A percentile compares a stretch with the other conserved stretches of the same genome.
Conservation (phyloP, 2,329 filamentous ascomycete genomes). For the Colletotrichum scovillei region DNA sequence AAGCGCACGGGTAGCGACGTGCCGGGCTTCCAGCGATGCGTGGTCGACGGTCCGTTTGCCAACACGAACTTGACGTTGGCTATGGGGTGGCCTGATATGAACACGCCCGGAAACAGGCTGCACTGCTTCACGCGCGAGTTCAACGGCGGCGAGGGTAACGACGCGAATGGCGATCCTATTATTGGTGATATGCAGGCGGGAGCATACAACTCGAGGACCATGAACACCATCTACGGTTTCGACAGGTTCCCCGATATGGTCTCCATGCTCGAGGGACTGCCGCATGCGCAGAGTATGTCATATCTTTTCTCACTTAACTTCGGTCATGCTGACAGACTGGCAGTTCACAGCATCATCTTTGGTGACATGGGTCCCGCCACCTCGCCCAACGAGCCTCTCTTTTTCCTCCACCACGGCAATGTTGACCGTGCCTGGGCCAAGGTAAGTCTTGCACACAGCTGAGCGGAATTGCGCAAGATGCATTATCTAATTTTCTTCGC, state of each 20-base stretch:
- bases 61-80: constrained; percentile 31
- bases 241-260: constrained; percentile 32
- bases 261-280: constrained; percentile 36
- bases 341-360: constrained; percentile 37
- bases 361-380: constrained; percentile 42
- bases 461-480: background rate
- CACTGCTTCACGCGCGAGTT: constrained; percentile 40
- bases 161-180: constrained; percentile 34
- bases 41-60: constrained; percentile 40
- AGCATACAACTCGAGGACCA: constrained; percentile 31
- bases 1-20: constrained; percentile 36
- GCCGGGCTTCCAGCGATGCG: constrained; percentile 35
- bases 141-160: constrained; percentile 22
- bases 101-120: constrained; percentile 27
- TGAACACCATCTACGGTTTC: constrained; percentile 35
- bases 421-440: constrained; percentile 43
- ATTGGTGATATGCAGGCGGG: constrained; percentile 36
- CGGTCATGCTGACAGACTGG: background rate
- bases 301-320: background rate
- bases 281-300: constrained; percentile 35
- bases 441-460: background rate
- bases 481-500: background rate
- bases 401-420: constrained; percentile 44
- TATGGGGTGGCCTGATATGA: constrained; percentile 38
- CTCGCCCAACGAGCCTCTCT: constrained; percentile 43